Conservation (phyloP, 2,329 filamentous ascomycete species). For the Colletotrichum filicis region DNA sequence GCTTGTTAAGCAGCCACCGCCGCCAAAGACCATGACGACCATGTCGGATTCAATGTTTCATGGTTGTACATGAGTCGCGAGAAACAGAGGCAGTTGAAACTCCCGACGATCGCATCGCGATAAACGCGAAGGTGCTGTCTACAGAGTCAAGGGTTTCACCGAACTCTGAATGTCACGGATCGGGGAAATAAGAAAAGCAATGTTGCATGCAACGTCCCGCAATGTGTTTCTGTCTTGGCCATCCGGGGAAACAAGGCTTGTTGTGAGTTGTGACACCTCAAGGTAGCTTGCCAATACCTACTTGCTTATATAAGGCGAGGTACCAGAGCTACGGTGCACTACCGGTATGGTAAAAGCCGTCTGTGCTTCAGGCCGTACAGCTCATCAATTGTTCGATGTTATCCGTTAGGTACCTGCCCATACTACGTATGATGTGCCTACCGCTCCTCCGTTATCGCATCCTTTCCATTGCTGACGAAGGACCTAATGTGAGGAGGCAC, state of each 20-base stretch:
- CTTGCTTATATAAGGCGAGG: not conserved
- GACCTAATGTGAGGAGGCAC: not conserved
- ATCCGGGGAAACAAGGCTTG: not conserved
- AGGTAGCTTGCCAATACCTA: not conserved
- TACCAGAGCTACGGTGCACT: not conserved
- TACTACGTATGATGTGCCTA: no score
- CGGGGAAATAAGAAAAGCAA: not conserved
- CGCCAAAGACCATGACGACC: constrained; percentile 23
- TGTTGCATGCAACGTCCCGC: not conserved
- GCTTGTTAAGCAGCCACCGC: constrained; percentile 41
- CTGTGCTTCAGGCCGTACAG: not conserved
- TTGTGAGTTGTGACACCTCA: not conserved
- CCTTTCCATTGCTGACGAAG: not conserved
- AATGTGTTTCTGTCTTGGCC: constrained; percentile 3
- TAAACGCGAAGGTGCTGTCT: not conserved
- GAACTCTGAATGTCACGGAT: not conserved
- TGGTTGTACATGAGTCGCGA: not conserved
- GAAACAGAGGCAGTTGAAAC: not conserved
- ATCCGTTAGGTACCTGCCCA: no score
- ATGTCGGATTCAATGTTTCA: not conserved
- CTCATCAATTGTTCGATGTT: not conserved
- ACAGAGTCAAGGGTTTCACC: not conserved
- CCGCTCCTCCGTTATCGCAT: not conserved
- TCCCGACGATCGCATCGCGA: not conserved
- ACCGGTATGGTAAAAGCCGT: not conserved